Conservation (phyloP, 768 basidiomycete species). For the Hypholoma sublateritium region DNA sequence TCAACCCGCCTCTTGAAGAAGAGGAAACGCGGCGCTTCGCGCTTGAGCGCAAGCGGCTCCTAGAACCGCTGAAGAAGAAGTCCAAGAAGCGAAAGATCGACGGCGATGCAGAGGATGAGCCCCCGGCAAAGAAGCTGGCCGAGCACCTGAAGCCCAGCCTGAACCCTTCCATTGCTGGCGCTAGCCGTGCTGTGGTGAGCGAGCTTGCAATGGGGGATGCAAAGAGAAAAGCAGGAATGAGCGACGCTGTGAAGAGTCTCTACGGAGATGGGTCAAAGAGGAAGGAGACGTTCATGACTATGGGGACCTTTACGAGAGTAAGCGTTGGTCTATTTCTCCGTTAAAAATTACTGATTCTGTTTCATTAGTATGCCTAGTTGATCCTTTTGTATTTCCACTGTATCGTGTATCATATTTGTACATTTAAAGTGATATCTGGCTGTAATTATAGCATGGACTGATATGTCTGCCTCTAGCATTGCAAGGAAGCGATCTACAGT, state of each 20-base stretch:
- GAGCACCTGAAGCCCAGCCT: conserved; percentile 35
- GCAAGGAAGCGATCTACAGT: too few species aligned
- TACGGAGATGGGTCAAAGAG: conserved; percentile 62
- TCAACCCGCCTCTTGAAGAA: conserved; percentile 76
- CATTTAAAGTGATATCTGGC: background rate
- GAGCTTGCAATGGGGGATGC: conserved; percentile 80
- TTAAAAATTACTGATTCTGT: background rate
- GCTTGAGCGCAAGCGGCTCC: conserved; percentile 59
- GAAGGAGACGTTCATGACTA: conserved; percentile 91
- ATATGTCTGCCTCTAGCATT: too few species aligned
- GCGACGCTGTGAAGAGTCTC: conserved; percentile 79
- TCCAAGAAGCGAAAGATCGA: conserved; percentile 61
- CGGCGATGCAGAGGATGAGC: conserved; percentile 33
- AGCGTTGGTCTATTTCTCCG: conserved; percentile 28
- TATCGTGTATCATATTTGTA: conserved; percentile 9
- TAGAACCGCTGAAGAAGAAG: conserved; percentile 57
- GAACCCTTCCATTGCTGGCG: conserved; percentile 53
- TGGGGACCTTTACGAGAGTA: conserved; percentile 89
- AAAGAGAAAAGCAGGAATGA: conserved; percentile 83
- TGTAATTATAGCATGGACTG: background rate
- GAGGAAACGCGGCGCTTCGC: conserved; percentile 52
- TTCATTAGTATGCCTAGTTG: conserved; percentile 12
- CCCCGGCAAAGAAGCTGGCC: conserved; percentile 44
- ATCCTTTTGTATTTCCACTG: background rate
- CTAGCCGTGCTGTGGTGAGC: conserved; percentile 65